Base-by-base conservation (phyloP, 208 protist species). In the Leishmania martiniquensis region DNA sequence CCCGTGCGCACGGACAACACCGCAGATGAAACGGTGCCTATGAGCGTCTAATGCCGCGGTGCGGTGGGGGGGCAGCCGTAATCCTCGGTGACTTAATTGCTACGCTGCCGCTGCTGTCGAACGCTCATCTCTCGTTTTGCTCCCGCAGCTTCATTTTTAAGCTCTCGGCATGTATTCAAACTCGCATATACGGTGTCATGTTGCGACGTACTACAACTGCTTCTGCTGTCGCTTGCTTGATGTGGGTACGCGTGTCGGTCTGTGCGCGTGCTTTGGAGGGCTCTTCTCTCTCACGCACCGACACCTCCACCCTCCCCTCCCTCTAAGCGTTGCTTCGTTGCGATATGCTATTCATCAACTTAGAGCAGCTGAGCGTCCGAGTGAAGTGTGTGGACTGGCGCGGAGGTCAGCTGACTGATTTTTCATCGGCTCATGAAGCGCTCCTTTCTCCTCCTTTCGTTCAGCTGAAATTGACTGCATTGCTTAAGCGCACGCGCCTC, bases 1-100 rank as follows among this genome's bases (percentile, higher is more conserved):
- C 84, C 86, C 4, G 77, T 90, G 71, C 86, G 86, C 52, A 86
- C 77, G 0, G 86, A 90, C 63, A 74, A 86, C 55, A 68, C 9
- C 1, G 83, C 72, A 1, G 84, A 88, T 29, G 83, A 83, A n/a
- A 80, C 82, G 0, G 63, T 84, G 12, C 32, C 80, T 0, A 37
- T 32, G 13, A 77, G 15, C 25, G 54, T 77, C 7, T 81, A 49
- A 47, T 45, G 54, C 39, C 47, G 39, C 29, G 39, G 34, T n/a
- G n/a, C n/a, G n/a, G n/a, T n/a, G 13, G 20, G 32, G 0, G 60
- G 34, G 6, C 15, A n/a, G n/a, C n/a, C n/a, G n/a, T n/a, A n/a
- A n/a, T n/a, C n/a, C n/a, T n/a, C n/a, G n/a, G n/a, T n/a, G n/a
- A n/a, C n/a, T n/a, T 3, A n/a, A 60, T 22, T n/a, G n/a, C n/a